Percentiles rank a stretch among this genome's conserved stretches.
Conservation (phyloP, 495 filamentous ascomycete species). For the Recurvomyces mirabilis region DNA sequence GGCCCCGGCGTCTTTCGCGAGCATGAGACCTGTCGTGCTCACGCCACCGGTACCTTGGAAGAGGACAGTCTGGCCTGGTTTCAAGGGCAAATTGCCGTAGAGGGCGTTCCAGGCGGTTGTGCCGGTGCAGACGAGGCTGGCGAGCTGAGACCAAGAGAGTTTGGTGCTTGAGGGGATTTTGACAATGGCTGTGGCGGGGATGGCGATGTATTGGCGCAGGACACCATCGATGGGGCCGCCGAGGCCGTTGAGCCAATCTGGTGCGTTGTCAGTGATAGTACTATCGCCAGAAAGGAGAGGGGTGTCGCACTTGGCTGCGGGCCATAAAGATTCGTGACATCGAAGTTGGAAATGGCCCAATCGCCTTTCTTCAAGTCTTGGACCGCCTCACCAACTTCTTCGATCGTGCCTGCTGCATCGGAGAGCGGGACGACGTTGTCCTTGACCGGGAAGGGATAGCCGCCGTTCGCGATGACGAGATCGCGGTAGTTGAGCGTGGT, state of each 20-base stretch:
- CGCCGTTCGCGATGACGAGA: conserved; percentile 27
- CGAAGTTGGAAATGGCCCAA: conserved; percentile 22
- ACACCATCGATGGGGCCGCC: conserved; percentile 21
- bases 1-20: conserved; percentile 23
- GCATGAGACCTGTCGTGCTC: conserved; percentile 20
- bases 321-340: conserved; percentile 14
- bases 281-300: no score
- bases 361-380: conserved; percentile 27
- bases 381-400: conserved; percentile 21
- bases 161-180: conserved; percentile 24
- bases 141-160: conserved; percentile 27
- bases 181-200: conserved; percentile 25
- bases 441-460: conserved; percentile 20
- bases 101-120: conserved; percentile 25
- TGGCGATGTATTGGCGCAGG: conserved; percentile 28
- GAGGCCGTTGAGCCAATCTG: conserved; percentile 2
- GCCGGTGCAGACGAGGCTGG: conserved; percentile 24
- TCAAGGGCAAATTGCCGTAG: conserved; percentile 7
- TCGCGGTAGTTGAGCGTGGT: conserved; percentile 27
- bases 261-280: no score
- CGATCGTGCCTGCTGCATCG: conserved; percentile 23
- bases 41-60: conserved; percentile 25
- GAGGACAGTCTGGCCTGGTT: conserved; percentile 4
- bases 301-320: no score
- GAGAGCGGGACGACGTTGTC: conserved; percentile 24